Evolutionary conservation across 2,329 filamentous ascomycete genomes (phyloP).

Genomic region (Alternaria gansuensis): DNA sequence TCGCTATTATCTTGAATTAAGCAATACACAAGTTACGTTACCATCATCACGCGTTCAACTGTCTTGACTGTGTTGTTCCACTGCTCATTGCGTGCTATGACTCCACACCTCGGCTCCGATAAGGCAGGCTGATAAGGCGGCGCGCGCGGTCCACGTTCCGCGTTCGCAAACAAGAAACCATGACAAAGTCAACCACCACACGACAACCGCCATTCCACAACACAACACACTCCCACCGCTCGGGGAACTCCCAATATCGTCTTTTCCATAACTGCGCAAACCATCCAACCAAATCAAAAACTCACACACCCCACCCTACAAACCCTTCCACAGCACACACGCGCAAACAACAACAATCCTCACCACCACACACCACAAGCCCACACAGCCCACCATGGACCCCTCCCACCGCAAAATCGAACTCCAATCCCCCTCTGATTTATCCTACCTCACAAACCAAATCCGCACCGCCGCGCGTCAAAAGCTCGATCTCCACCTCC

Average conservation of each 20-base stretch:
- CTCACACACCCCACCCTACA: neutral
- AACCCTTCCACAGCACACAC: neutral
- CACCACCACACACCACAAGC: conserved; percentile 6
- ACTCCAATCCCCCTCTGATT: conserved; percentile 77
- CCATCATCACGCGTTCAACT: neutral
- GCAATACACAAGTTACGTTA: neutral
- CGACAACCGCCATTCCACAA: neutral
- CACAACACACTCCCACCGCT: neutral
- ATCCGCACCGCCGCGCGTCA: conserved; percentile 72
- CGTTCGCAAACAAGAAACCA: conserved; percentile 27
- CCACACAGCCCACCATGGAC: conserved; percentile 41
- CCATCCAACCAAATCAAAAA: neutral
- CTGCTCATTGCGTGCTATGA: neutral
- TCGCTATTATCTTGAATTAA: neutral
- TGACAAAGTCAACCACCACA: conserved; percentile 13
- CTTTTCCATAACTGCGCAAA: no score
- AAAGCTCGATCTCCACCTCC: conserved; percentile 68
- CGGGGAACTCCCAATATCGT: neutral
- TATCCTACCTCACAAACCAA: conserved; percentile 74
- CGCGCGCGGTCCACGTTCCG: conserved; percentile 28
- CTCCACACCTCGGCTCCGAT: conserved; percentile 30
- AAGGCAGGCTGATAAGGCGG: conserved; percentile 14
- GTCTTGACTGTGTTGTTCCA: neutral
- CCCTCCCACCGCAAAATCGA: conserved; percentile 74
- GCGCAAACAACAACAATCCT: neutral